phyloP scores from a whole-genome alignment of 306 rosid genomes.

The Quercus robur region DNA sequence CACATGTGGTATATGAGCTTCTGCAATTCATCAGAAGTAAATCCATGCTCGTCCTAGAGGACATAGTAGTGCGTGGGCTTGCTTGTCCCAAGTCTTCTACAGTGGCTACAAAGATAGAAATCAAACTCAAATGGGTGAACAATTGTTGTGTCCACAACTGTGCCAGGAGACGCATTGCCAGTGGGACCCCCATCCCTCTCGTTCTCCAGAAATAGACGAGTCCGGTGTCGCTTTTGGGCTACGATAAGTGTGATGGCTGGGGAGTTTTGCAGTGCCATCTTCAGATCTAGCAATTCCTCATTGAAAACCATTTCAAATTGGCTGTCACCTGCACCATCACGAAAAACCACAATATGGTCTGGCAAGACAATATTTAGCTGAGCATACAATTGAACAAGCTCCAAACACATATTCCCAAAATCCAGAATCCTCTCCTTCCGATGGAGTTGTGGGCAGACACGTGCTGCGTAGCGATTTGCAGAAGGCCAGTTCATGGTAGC shows the following conservation, averaged over 20 bases:
- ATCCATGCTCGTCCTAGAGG: constrained; percentile 64
- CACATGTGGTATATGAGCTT: constrained; percentile 69
- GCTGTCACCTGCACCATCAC: constrained; percentile 73
- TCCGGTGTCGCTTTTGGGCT: constrained; percentile 72
- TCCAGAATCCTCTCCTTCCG: constrained; percentile 48
- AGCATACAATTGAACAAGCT: constrained; percentile 50
- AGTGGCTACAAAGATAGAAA: constrained; percentile 70
- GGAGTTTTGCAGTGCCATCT: constrained; percentile 31
- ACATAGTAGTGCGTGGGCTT: constrained; percentile 82
- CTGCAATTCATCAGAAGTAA: constrained; percentile 65
- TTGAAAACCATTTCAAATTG: constrained; percentile 88
- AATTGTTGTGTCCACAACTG: constrained; percentile 61
- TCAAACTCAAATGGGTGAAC: constrained; percentile 70
- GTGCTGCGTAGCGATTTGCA: constrained; percentile 70
- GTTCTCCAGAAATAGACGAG: constrained; percentile 55
- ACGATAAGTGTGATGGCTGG: constrained; percentile 67
- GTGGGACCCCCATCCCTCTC: constrained; percentile 33
- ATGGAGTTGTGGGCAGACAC: constrained; percentile 51
- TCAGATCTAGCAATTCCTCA: constrained; percentile 61
- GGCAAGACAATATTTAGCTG: constrained; percentile 45
- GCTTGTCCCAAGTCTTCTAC: constrained; percentile 74
- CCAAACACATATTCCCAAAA: constrained; percentile 62
- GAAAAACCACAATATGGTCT: constrained; percentile 55
- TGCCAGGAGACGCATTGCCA: constrained; percentile 60
- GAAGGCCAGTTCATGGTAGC: constrained; percentile 84